Percentiles rank a stretch among this genome's conserved stretches.
Conservation (phyloP, 2,329 filamentous ascomycete species). For the Penicillium vulpinum region DNA sequence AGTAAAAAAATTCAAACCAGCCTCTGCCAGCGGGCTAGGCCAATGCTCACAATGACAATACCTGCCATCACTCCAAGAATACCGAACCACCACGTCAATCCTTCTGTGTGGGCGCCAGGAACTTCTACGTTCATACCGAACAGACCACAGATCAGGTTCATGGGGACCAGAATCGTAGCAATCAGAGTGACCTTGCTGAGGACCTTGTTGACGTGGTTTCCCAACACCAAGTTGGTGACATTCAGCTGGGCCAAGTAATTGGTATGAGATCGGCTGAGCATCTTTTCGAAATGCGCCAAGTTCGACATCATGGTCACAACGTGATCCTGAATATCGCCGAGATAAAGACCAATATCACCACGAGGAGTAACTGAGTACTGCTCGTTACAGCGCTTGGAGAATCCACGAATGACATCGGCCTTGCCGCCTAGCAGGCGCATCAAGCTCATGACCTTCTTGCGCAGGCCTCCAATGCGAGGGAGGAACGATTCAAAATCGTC, state of each 20-base stretch:
- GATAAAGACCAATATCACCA: conserved; percentile 93
- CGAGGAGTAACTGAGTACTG: conserved; percentile 93
- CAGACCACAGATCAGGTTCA: conserved; percentile 78
- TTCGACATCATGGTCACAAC: conserved; percentile 99
- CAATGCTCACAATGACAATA: conserved; percentile 42
- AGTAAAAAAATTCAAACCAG: conserved; percentile 36
- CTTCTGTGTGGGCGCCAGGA: conserved; percentile 39
- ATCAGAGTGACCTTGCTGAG: conserved; percentile 94
- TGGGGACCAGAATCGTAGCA: conserved; percentile 90
- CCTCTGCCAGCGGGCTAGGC: conserved; percentile 43
- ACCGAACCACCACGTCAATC: conserved; percentile 51
- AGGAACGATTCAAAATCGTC: conserved; percentile 88
- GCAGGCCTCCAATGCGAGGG: conserved; percentile 81
- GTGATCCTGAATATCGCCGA: conserved; percentile 98
- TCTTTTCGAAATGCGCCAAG: conserved; percentile 93
- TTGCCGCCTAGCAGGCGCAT: conserved; percentile 93
- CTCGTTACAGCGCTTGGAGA: conserved; percentile 98
- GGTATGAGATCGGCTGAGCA: conserved; percentile 87
- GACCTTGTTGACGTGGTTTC: conserved; percentile 82
- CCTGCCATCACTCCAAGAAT: conserved; percentile 49
- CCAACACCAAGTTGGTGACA: conserved; percentile 85
- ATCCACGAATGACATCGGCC: conserved; percentile 96
- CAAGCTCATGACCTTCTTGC: conserved; percentile 92
- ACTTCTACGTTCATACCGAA: conserved; percentile 55
- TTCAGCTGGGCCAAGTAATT: conserved; percentile 95